These are phyloP conservation scores for Dactylorhiza incarnata DNA, from an alignment of 106 monocot species.

Conservation along the genomic window DNA sequence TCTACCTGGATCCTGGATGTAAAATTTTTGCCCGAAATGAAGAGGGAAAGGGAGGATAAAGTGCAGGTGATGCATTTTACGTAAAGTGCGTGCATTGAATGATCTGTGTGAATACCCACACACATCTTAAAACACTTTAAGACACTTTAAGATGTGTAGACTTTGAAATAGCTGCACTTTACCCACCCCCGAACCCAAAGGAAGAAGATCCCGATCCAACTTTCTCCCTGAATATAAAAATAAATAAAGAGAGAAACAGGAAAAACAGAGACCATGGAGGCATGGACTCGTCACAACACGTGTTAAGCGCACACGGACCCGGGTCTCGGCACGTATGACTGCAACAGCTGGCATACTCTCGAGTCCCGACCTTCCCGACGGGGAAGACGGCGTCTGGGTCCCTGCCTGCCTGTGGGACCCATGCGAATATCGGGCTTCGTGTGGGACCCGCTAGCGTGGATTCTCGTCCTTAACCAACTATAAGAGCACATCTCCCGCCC, in stretches of 20 bases:
- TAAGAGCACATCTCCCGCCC: background rate
- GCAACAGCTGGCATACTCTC: background rate
- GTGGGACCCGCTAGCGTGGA: slow-evolving; percentile 10
- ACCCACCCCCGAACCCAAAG: too few relatives aligned
- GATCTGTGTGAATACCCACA: too few relatives aligned
- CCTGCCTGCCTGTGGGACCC: background rate
- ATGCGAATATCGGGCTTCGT: background rate
- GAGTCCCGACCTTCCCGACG: background rate
- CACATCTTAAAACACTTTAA: too few relatives aligned
- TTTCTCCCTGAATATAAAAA: background rate
- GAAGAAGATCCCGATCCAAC: too few relatives aligned
- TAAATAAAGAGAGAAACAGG: background rate
- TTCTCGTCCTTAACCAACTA: slow-evolving; percentile 8
- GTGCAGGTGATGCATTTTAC: too few relatives aligned
- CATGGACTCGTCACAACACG: background rate
- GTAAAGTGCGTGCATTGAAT: too few relatives aligned
- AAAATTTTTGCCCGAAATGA: too few relatives aligned
- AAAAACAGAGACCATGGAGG: background rate
- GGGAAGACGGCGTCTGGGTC: slow-evolving; percentile 4
- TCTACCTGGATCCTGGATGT: too few relatives aligned
- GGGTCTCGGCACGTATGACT: background rate
- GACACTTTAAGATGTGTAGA: too few relatives aligned
- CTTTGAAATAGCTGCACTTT: too few relatives aligned
- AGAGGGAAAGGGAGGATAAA: too few relatives aligned
- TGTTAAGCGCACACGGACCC: background rate